Evolutionary conservation across 176 grass and related monocot species (phyloP).

Genomic region (Zizania latifolia): DNA sequence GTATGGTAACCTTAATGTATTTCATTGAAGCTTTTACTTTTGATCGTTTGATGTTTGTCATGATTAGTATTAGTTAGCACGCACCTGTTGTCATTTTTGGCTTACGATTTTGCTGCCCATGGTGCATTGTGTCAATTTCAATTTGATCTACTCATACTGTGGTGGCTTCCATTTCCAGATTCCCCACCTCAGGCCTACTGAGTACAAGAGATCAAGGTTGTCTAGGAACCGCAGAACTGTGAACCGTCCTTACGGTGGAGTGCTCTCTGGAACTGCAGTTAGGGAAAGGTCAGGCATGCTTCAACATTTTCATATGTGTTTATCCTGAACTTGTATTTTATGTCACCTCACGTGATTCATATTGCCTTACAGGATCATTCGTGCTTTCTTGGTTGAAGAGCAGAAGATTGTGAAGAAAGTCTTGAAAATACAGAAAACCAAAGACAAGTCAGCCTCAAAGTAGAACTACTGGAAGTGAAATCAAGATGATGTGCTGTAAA

Average conservation of each 20-base stretch:
- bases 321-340: not conserved
- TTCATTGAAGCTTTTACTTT: too few relatives aligned
- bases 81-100: not conserved
- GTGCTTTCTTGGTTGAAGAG: conserved; percentile 92
- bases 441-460: conserved; percentile 64
- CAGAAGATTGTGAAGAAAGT: conserved; percentile 99
- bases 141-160: not conserved
- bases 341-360: not conserved
- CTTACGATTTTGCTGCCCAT: not conserved
- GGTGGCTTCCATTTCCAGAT: conserved; percentile 27
- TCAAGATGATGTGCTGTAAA: conserved; percentile 30
- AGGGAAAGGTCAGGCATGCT: conserved; percentile 46
- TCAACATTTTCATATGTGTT: not conserved
- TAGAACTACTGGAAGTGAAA: conserved; percentile 28
- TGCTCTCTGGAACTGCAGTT: conserved; percentile 52
- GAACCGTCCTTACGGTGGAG: conserved; percentile 63
- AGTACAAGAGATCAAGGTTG: conserved; percentile 65
- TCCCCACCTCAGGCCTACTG: conserved; percentile 60
- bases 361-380: conserved; percentile 55
- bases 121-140: not conserved
- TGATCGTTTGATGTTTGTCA: too few relatives aligned
- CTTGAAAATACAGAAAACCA: conserved; percentile 89
- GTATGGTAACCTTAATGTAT: too few relatives aligned
- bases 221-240: conserved; percentile 59
- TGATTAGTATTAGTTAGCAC: too few relatives aligned